Evolutionary conservation across 768 basidiomycete species (phyloP).

Genomic region (Agaricus subrufescens): DNA sequence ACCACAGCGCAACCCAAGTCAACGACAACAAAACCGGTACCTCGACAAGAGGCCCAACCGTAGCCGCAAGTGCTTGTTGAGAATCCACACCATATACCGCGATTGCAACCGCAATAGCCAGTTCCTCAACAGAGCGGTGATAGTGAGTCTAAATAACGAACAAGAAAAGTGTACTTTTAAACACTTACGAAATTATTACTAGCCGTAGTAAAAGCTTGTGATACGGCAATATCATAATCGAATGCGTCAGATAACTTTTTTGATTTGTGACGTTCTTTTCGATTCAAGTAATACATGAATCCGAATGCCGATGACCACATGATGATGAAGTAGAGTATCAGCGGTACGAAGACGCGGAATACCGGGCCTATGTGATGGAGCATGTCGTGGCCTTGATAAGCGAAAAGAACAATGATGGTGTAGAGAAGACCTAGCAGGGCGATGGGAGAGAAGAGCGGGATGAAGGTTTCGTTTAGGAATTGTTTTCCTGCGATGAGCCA

Average conservation of each 20-base stretch:
- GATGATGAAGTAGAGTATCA: conserved; percentile 72
- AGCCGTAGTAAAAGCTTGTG: conserved; percentile 76
- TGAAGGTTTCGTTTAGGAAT: conserved; percentile 54
- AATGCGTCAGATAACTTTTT: conserved; percentile 13
- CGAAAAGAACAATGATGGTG: conserved; percentile 75
- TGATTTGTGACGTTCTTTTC: conserved; percentile 19
- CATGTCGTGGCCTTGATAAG: conserved; percentile 47
- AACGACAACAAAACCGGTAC: conserved; percentile 69
- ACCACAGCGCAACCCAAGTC: conserved; percentile 52
- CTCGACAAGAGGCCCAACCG: conserved; percentile 73
- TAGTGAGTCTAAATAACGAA: neutral
- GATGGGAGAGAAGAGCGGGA: conserved; percentile 65
- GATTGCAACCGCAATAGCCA: conserved; percentile 70
- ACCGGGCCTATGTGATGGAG: conserved; percentile 70
- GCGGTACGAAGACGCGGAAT: conserved; percentile 77
- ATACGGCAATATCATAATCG: conserved; percentile 70
- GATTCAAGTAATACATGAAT: conserved; percentile 33
- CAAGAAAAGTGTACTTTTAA: neutral
- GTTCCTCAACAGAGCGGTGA: neutral
- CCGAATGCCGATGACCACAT: conserved; percentile 42
- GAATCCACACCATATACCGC: conserved; percentile 73
- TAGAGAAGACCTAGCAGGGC: conserved; percentile 76
- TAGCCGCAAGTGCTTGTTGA: conserved; percentile 77
- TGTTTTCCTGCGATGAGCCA: conserved; percentile 38
- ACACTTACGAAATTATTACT: conserved; percentile 70